Evolutionary conservation across 164 flowering plant species (phyloP).

Genomic region (Pachysandra terminalis): DNA sequence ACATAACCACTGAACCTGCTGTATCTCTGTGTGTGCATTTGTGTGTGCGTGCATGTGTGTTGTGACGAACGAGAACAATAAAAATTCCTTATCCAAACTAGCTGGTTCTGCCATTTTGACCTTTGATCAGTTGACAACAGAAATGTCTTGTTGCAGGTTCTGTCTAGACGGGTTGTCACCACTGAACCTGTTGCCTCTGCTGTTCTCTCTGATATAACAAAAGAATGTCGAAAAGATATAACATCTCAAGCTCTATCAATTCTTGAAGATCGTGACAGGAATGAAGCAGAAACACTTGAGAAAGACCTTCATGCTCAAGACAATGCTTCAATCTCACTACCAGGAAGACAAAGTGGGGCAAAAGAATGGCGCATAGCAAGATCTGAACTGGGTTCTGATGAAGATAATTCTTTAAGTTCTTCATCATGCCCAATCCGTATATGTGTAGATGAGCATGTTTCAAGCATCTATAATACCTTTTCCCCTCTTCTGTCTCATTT

Average conservation of each 20-base stretch:
- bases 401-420: conserved; percentile 41
- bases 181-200: conserved; percentile 48
- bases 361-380: conserved; percentile 87
- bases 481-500: conserved; percentile 40
- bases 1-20: conserved; percentile 51
- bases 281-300: conserved; percentile 59
- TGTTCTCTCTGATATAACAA: conserved; percentile 54
- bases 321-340: conserved; percentile 57
- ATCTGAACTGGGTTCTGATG: conserved; percentile 59
- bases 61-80: too few species aligned
- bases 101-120: neutral
- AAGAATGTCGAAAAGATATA: conserved; percentile 50
- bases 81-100: too few species aligned
- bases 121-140: neutral
- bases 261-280: conserved; percentile 61
- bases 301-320: conserved; percentile 38
- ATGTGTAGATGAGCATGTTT: conserved; percentile 83
- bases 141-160: conserved; percentile 43
- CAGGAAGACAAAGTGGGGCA: conserved; percentile 93
- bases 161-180: conserved; percentile 60
- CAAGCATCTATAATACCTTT: conserved; percentile 59
- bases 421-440: conserved; percentile 71
- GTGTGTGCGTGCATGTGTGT: too few species aligned
- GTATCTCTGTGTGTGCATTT: too few species aligned
- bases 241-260: conserved; percentile 36